These are phyloP conservation scores for Baorangia bicolor DNA, from an alignment of 768 basidiomycete species.

Conservation along the genomic window DNA sequence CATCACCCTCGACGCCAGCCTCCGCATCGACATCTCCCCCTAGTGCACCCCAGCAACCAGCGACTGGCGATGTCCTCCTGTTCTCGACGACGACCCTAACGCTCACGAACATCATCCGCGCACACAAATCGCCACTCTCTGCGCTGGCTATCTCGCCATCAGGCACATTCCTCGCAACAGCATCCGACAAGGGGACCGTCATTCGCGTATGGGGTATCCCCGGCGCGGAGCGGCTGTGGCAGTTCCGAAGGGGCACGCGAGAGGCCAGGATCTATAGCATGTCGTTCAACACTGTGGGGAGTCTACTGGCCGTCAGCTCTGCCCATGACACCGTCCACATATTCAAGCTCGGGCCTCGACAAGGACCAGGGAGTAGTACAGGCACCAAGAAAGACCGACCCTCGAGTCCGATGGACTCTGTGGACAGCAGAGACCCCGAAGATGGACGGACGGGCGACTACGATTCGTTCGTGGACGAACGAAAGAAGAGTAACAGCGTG, in stretches of 20 bases:
- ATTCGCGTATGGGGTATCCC: conserved; percentile 94
- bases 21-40: conserved; percentile 40
- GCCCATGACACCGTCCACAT: conserved; percentile 97
- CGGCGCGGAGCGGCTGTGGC: conserved; percentile 89
- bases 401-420: conserved; percentile 62
- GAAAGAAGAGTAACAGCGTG: conserved; percentile 56
- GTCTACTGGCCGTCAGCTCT: conserved; percentile 84
- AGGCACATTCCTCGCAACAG: conserved; percentile 89
- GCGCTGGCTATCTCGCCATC: conserved; percentile 81
- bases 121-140: conserved; percentile 93
- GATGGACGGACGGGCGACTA: conserved; percentile 67
- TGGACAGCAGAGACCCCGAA: conserved; percentile 63
- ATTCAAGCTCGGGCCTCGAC: conserved; percentile 72
- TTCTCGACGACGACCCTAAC: conserved; percentile 92
- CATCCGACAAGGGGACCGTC: conserved; percentile 94
- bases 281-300: conserved; percentile 80
- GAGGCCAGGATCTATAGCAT: conserved; percentile 84
- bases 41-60: conserved; percentile 40
- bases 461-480: conserved; percentile 79
- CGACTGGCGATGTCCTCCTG: conserved; percentile 83
- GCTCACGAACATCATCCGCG: conserved; percentile 94
- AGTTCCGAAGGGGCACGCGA: conserved; percentile 89
- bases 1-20: conserved; percentile 68
- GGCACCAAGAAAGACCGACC: conserved; percentile 32
- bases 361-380: conserved; percentile 18